Percentiles rank a stretch among this genome's conserved stretches.
These are phyloP conservation scores for Aspergillus indologenus DNA, from an alignment of 495 filamentous ascomycete species.

Conservation along the genomic window DNA sequence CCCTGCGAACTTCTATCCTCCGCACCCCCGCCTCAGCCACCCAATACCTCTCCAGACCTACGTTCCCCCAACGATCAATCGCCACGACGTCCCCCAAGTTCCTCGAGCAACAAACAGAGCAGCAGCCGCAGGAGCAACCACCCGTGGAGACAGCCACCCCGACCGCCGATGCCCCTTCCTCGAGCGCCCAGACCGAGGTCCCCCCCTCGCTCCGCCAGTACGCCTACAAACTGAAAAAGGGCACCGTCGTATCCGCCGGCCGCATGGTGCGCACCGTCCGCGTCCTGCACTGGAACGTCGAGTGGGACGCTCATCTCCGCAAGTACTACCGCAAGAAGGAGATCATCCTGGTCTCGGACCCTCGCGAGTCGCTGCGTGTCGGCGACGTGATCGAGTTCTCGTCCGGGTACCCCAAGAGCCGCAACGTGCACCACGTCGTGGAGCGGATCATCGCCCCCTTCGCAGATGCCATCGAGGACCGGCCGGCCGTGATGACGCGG, in stretches of 20 bases:
- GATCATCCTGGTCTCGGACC: slow-evolving; percentile 68
- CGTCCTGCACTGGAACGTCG: slow-evolving; percentile 35
- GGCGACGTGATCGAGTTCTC: slow-evolving; percentile 81
- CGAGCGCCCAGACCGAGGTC: slow-evolving; percentile 1
- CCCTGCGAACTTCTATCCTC: slow-evolving; percentile 33
- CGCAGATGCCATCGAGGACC: slow-evolving; percentile 56
- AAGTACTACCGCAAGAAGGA: slow-evolving; percentile 43
- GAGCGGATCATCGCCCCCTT: slow-evolving; percentile 74
- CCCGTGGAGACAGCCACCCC: slow-evolving; percentile 1
- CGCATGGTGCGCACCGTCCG: slow-evolving; percentile 45
- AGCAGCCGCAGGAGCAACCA: slow-evolving; percentile 12
- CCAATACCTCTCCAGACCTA: slow-evolving; percentile 20
- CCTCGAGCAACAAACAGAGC: slow-evolving; percentile 15
- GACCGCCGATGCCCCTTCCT: not conserved
- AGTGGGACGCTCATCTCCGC: slow-evolving; percentile 38
- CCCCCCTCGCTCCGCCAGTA: slow-evolving; percentile 38
- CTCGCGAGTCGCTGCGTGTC: slow-evolving; percentile 63
- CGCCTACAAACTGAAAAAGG: slow-evolving; percentile 38
- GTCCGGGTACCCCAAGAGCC: slow-evolving; percentile 60
- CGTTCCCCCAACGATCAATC: slow-evolving; percentile 18
- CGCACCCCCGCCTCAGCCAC: slow-evolving; percentile 27
- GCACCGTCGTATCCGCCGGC: slow-evolving; percentile 46
- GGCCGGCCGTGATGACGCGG: slow-evolving; percentile 61
- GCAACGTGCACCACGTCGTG: slow-evolving; percentile 71
- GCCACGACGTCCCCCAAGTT: slow-evolving; percentile 17